Evolutionary conservation across 768 basidiomycete species (phyloP), one percentile per base, ranked within the genome.

Genomic region (Termitomyces sp.): DNA sequence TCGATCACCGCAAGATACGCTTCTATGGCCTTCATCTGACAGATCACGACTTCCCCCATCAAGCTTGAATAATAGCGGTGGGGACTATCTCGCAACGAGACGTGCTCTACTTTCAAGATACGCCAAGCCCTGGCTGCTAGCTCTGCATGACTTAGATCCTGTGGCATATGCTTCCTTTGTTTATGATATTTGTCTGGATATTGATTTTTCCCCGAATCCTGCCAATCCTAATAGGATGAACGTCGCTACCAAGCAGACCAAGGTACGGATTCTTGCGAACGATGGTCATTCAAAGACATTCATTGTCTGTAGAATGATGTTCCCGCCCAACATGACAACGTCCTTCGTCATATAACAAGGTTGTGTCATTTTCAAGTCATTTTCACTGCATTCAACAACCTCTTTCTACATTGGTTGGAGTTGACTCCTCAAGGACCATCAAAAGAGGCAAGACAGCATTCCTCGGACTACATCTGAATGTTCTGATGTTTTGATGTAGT

Each of bases 31-130:
- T 22, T 67, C 68, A 18, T 51, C 68, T 3, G 71, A 70, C 43
- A 68, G 65, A 51, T 64, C 67, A 16, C 75, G 81, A n/a, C 69
- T 71, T 32, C 64, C 70, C 1, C 63, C 74, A 9, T 63, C 72
- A 3, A 73, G 70, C 61, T 75, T 80, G 13, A 70, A 72, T 7
- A 80, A 79, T 55, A 87, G 84, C 66, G 87, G 90, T 0, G 83
- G 87, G 20, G 85, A 88, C 60, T 93, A 91, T 67, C 74, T 90
- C 46, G 79, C 81, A 16, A 75, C 80, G 26, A 75, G 90, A 40
- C 76, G 80, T 40, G 69, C 74, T 2, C 69, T 93, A 22, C 69
- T 84, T 52, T 64, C 69, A 20, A 77, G 74, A 61, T 90, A 88
- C 66, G 86, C 78, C 14, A 66, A 75, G 18, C 80, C 79, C 22